Evolutionary conservation across 2,329 filamentous ascomycete genomes (phyloP).

Genomic region (Sporothrix mexicana): DNA sequence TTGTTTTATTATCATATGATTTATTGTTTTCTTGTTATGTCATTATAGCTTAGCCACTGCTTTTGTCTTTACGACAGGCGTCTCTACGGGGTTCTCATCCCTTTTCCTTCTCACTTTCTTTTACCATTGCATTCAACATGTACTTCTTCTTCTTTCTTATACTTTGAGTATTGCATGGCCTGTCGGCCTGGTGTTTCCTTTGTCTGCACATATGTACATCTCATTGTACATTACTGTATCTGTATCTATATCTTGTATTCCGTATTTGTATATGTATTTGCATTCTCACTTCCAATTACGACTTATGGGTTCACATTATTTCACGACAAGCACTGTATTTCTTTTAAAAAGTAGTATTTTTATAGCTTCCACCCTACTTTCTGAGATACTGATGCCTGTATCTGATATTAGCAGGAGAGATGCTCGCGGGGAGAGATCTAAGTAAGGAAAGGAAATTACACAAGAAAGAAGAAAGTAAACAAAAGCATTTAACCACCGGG

Average conservation of each 20-base stretch:
- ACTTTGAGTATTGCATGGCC: not conserved
- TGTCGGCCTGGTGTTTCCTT: not conserved
- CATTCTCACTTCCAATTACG: not conserved
- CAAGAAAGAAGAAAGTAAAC: not conserved
- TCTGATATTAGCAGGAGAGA: not conserved
- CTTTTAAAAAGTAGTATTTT: not conserved
- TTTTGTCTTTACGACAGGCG: not conserved
- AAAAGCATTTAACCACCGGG: not conserved
- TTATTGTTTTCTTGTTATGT: not conserved
- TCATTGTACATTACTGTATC: not conserved
- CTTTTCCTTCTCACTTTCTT: not conserved
- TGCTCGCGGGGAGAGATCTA: slow-evolving; percentile 4
- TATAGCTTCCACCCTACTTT: too few relatives aligned
- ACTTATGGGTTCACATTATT: not conserved
- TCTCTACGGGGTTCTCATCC: not conserved
- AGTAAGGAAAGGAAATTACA: not conserved
- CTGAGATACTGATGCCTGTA: not conserved
- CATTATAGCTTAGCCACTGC: slow-evolving; percentile 1
- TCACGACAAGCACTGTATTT: not conserved
- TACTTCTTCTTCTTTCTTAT: not conserved
- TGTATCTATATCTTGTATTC: not conserved
- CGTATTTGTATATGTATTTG: not conserved
- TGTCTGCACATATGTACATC: not conserved
- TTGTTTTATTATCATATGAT: not conserved
- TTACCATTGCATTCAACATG: slow-evolving; percentile 18